Evolutionary conservation across 306 rosid genomes (phyloP), one percentile per base, ranked within the genome.

Genomic region (Oxytropis ochrocephala): DNA sequence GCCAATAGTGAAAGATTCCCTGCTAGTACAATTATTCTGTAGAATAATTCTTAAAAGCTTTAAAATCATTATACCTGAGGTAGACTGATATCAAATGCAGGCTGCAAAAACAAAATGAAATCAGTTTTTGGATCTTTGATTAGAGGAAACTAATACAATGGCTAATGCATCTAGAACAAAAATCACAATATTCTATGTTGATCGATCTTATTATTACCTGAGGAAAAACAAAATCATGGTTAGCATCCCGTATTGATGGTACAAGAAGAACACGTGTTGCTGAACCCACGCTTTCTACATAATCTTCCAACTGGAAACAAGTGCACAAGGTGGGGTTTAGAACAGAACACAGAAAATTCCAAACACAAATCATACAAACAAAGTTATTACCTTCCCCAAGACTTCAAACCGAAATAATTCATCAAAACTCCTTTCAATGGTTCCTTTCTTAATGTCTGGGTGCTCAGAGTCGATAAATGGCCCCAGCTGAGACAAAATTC

Each of bases 401-500:
- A 94, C 83, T 74, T 91, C 95, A 16, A 67, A 19, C 7, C 64
- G 83, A 72, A 94, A 94, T 67, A 94, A 81, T 67, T 91, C 97
- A 76, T 91, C 91, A 78, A 85, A 94, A 79, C 77, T 86, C 86
- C 63, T 87, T 70, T 87, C 85, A 1, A 62, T 70, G 1, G 86
- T 91, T 79, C 97, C 97, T 67, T 74, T 94, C 86, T 88, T 91
- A 76, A 91, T 67, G 58, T 91, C 95, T 11, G 92, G 88, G 83
- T 88, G 97, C 68, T 91, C 99, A 18, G 96, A 75, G 79, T 94
- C 99, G 60, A 91, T 48, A 85, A 88, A 94, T 52, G 99, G 99
- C 52, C 99, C 99, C 49, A 94, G 81, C 99, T 94, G 87, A 55
- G 18, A 70, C 35, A 75, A 69, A 80, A 67, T 69, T 16, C 56